Conservation (phyloP, 345 rosid species). For the Streptanthus diversifolius region DNA sequence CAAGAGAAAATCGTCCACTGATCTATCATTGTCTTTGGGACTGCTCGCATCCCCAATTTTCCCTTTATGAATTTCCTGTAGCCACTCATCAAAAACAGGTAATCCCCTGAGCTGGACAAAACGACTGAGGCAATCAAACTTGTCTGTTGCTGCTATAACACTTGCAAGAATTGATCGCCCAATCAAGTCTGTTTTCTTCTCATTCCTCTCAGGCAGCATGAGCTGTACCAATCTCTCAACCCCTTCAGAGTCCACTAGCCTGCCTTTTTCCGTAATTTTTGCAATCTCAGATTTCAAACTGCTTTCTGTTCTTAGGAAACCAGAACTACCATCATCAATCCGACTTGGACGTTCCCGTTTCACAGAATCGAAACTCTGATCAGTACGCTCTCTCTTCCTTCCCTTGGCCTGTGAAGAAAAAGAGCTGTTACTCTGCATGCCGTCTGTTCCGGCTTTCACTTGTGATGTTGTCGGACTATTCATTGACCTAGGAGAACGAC, state of each 20-base stretch:
- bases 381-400: slow-evolving; percentile 84
- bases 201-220: slow-evolving; percentile 63
- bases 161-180: slow-evolving; percentile 64
- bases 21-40: slow-evolving; percentile 61
- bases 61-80: slow-evolving; percentile 90
- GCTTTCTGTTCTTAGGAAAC: slow-evolving; percentile 48
- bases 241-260: slow-evolving; percentile 69
- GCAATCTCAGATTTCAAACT: slow-evolving; percentile 59
- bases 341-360: slow-evolving; percentile 62
- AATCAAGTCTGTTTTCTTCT: slow-evolving; percentile 64
- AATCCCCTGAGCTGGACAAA: slow-evolving; percentile 86
- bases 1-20: slow-evolving; percentile 70
- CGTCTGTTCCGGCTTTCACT: slow-evolving; percentile 46
- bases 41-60: slow-evolving; percentile 64
- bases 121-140: slow-evolving; percentile 64
- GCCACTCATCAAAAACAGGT: slow-evolving; percentile 91
- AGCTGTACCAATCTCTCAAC: slow-evolving; percentile 80
- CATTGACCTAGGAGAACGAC: slow-evolving; percentile 71
- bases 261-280: slow-evolving; percentile 73
- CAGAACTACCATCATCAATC: slow-evolving; percentile 64
- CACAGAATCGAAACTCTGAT: slow-evolving; percentile 63
- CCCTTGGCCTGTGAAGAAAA: slow-evolving; percentile 71
- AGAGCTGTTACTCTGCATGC: slow-evolving; percentile 56
- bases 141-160: slow-evolving; percentile 77
- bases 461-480: slow-evolving; percentile 78